A percentile compares a stretch with the other conserved stretches of the same genome.
Evolutionary conservation across 2,329 filamentous ascomycete species (phyloP).

Genomic region (Calonectria montana): DNA sequence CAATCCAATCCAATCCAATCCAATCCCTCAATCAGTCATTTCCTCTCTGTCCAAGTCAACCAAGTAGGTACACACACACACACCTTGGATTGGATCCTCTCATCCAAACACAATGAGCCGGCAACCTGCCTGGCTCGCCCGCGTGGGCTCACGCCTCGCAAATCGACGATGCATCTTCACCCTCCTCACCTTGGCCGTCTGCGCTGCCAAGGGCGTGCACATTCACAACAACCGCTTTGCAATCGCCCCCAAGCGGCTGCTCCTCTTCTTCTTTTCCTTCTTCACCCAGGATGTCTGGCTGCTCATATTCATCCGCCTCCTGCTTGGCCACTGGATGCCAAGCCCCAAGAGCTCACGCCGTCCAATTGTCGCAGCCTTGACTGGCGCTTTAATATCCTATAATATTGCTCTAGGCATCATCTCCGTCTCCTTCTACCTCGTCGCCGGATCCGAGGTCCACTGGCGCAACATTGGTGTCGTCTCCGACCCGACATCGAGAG

Average conservation of each 20-base stretch:
- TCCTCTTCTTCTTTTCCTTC: slow-evolving; percentile 49
- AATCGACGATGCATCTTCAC: slow-evolving; percentile 48
- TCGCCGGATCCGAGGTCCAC: slow-evolving; percentile 49
- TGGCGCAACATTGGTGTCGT: slow-evolving; percentile 51
- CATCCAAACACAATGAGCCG: slow-evolving; percentile 22
- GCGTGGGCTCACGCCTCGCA: slow-evolving; percentile 38
- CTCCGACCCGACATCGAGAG: slow-evolving; percentile 46
- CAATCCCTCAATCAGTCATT: no score
- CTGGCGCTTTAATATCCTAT: slow-evolving; percentile 31
- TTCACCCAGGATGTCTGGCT: slow-evolving; percentile 49
- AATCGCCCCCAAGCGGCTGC: slow-evolving; percentile 43
- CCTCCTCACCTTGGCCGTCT: slow-evolving; percentile 44
- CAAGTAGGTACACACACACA: no score
- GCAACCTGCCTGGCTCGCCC: slow-evolving; percentile 19
- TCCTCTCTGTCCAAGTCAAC: no score
- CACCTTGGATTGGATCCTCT: no score
- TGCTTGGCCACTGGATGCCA: slow-evolving; percentile 44
- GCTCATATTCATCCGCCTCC: slow-evolving; percentile 45
- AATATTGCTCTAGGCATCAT: slow-evolving; percentile 39
- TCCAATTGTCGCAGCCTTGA: slow-evolving; percentile 27
- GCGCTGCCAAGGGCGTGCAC: slow-evolving; percentile 47
- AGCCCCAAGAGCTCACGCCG: slow-evolving; percentile 26
- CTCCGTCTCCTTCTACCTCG: slow-evolving; percentile 47
- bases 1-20: no score
- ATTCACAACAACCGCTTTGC: slow-evolving; percentile 47